A percentile compares a stretch with the other conserved stretches of the same genome.
These are phyloP conservation scores for Ganoderma lingzhi DNA, from an alignment of 1,284 basidiomycete genomes.

Conservation along the genomic window DNA sequence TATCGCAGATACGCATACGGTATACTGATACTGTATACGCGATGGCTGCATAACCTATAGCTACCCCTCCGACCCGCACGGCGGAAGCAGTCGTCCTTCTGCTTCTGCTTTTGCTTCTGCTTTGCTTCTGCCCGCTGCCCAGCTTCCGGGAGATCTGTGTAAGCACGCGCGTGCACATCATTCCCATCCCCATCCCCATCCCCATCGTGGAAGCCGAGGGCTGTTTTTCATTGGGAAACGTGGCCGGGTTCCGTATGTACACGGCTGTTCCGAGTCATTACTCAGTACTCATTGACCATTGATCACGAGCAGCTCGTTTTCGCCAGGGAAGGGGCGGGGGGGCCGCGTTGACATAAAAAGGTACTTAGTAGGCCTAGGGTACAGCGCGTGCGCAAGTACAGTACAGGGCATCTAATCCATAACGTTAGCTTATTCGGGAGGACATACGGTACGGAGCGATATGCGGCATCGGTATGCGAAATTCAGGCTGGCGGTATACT, in stretches of 20 bases:
- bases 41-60: not conserved
- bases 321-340: not conserved
- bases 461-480: not conserved
- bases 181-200: not conserved
- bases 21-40: too few relatives aligned
- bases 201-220: too few relatives aligned
- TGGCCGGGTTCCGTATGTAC: too few relatives aligned
- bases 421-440: conserved; percentile 11
- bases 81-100: not conserved
- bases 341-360: too few relatives aligned
- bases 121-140: not conserved
- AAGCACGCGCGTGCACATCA: not conserved
- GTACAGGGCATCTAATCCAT: conserved; percentile 6
- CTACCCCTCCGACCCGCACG: not conserved
- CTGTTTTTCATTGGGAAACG: too few relatives aligned
- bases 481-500: conserved; percentile 1
- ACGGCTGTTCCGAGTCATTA: too few relatives aligned
- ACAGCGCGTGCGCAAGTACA: not conserved
- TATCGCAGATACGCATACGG: conserved; percentile 1
- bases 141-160: not conserved
- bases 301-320: not conserved
- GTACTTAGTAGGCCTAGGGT: too few relatives aligned
- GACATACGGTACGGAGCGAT: conserved; percentile 9
- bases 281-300: too few relatives aligned
- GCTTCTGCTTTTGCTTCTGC: too few relatives aligned